Evolutionary conservation across 2,329 filamentous ascomycete genomes (phyloP), one percentile per base, ranked within the genome.

Genomic region (Claviceps monticola): DNA sequence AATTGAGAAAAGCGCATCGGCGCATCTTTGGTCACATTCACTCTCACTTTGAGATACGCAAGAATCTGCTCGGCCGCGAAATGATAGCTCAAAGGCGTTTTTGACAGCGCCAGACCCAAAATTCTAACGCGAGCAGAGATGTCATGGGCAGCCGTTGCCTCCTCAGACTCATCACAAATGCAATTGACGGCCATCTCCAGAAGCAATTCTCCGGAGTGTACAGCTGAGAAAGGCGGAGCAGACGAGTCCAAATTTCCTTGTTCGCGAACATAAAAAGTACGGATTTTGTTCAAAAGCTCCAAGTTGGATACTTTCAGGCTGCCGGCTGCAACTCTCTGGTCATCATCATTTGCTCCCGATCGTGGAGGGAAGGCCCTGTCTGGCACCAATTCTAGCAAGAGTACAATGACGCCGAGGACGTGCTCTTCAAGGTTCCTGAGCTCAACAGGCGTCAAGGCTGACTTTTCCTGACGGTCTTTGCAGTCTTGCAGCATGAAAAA

Each of bases 211-310:
- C 78, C 79, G 23, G 81, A 66, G 21, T 75, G 70, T 17, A 69
- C 68, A 5, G 76, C 66, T 9, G 71, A 66, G 57, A 86, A 83
- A 4, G 85, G 85, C 3, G 78, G 70, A 5, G 74, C 64, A 7
- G 74, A 73, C 38, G 76, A 74, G 53, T 88, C 84, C 19, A 86
- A 68, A 56, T 80, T 87, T 43, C 82, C 83, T 62, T 86, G 84
- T 54, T 85, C 82, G 54, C 78, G 72, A 37, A 82, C 72, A 63
- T 89, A 89, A 60, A 88, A 89, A 9, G 70, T 68, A 58, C 73
- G 75, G 49, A 88, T 80, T 53, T 68, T 77, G 55, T 76, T 76
- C 46, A 86, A 64, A 11, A 86, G 66, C 39, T 82, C 76, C n/a
- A 65, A 51, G 29, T 65, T 66, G n/a, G 64, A 51, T 4, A 57